Base-by-base conservation (phyloP, 2,329 filamentous ascomycete genomes). In the Trichoderma koningii region DNA sequence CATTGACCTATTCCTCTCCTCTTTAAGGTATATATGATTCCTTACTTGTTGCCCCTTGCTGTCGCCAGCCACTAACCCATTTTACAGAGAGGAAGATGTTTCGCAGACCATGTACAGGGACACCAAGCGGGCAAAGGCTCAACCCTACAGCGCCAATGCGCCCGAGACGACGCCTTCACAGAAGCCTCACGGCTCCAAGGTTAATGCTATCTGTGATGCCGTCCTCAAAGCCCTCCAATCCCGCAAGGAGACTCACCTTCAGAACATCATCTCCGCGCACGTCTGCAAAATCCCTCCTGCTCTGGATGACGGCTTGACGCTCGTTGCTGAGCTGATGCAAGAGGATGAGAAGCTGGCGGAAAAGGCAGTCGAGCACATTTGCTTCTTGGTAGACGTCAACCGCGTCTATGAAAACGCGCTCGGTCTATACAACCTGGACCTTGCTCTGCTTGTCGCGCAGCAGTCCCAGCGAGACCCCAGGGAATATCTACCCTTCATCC, bases 401-500 rank as follows among this genome's bases (percentile, higher is more conserved):
- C 88, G 88, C 45, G 85, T 99, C 0, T 99, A 97, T 72, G 92
- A 97, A 67, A 89, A 93, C 66, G 91, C 95, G 0, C 82, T 99
- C 2, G 93, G 93, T 1, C 82, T 98, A 2, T 99, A 99, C 74
- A 89, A 98, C 72, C 85, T 99, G 3, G 92, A 97, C 12, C 86
- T 99, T 7, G 89, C 94, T 3, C 82, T 99, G 12, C 82, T 97
- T 6, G 91, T 99, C 14, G 95, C 95, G 0, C 95, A 99, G 73
- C 93, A 97, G 74, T 95, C 93, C 0, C 95, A 99, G 77, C 92
- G 94, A 74, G 95, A 99, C 71, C 95, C 95, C 1, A 84, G 93
- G 70, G 95, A 99, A 76, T 99, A 99, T 71, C 85, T 98, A 7
- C 95, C 95, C 4, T 98, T 98, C 73, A 87, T 99, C 57, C 93